These are phyloP conservation scores for Eimeria maxima DNA, from an alignment of 169 alveolate species.

Conservation along the genomic window DNA sequence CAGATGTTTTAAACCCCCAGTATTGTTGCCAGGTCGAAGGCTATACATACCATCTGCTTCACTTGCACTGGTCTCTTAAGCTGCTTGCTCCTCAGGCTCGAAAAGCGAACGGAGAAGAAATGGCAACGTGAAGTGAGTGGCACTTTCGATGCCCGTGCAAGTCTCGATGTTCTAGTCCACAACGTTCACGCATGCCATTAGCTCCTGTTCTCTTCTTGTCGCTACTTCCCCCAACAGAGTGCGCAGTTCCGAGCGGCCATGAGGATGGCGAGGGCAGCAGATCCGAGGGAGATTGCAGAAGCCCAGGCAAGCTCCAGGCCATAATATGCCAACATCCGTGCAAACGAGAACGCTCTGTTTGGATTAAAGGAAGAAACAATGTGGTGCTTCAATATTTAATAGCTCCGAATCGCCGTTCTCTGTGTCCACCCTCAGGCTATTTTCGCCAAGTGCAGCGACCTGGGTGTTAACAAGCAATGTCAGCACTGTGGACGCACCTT, in stretches of 20 bases:
- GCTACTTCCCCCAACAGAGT: slow-evolving; percentile 60
- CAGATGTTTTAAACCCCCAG: not conserved
- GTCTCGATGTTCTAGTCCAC: not conserved
- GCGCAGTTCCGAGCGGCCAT: slow-evolving; percentile 84
- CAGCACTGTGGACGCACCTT: slow-evolving; percentile 83
- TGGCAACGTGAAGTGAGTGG: slow-evolving; percentile 65
- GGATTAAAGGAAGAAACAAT: not conserved
- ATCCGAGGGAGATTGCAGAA: slow-evolving; percentile 78
- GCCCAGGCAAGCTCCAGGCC: slow-evolving; percentile 66
- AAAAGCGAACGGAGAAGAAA: slow-evolving; percentile 48
- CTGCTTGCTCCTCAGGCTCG: slow-evolving; percentile 25
- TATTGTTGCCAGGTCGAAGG: not conserved
- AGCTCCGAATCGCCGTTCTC: not conserved
- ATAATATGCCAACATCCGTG: not conserved
- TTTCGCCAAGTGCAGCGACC: slow-evolving; percentile 79
- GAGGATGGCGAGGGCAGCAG: slow-evolving; percentile 80
- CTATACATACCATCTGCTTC: not conserved
- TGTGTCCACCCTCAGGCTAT: slow-evolving; percentile 54
- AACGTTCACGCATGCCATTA: not conserved
- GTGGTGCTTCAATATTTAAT: not conserved
- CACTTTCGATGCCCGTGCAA: not conserved
- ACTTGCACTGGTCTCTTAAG: not conserved
- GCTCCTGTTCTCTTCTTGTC: not conserved
- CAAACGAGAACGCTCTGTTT: not conserved
- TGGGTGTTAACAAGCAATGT: slow-evolving; percentile 64